Percentiles rank a stretch among this genome's conserved stretches.
Evolutionary conservation across 306 rosid species (phyloP).

Genomic region (Amphicarpaea edgeworthii): DNA sequence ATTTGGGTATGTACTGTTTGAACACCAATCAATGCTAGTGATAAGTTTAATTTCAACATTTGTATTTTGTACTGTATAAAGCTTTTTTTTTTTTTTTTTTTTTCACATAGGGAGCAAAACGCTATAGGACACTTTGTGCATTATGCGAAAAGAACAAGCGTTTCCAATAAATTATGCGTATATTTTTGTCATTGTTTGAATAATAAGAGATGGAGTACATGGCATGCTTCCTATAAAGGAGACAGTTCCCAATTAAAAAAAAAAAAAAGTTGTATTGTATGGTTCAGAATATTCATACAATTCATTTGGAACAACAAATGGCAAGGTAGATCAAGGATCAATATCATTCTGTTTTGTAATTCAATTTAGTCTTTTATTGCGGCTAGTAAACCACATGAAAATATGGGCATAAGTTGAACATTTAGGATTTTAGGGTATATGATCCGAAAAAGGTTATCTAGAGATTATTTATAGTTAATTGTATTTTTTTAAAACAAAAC

Average conservation of each 20-base stretch:
- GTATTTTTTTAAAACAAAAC: no score
- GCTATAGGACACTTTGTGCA: background rate
- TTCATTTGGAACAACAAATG: background rate
- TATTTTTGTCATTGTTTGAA: constrained; percentile 15
- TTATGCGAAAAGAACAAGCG: constrained; percentile 8
- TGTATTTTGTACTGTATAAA: background rate
- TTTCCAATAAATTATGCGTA: background rate
- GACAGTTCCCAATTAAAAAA: constrained; percentile 9
- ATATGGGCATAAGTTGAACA: no score
- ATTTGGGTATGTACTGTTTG: constrained; percentile 10
- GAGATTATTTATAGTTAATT: no score
- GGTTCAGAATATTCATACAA: constrained; percentile 11
- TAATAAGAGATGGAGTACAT: constrained; percentile 36
- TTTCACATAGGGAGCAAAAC: background rate
- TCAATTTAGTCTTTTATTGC: background rate
- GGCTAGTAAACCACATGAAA: no score
- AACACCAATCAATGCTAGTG: background rate
- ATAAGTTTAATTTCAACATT: background rate
- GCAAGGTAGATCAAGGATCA: constrained; percentile 20
- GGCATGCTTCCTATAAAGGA: constrained; percentile 40
- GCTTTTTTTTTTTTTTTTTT: background rate
- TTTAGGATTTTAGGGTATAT: no score
- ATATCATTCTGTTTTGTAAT: background rate
- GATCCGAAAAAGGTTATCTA: no score
- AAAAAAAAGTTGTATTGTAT: background rate